Base-by-base conservation (phyloP, 768 basidiomycete species). In the Mycena rosella region DNA sequence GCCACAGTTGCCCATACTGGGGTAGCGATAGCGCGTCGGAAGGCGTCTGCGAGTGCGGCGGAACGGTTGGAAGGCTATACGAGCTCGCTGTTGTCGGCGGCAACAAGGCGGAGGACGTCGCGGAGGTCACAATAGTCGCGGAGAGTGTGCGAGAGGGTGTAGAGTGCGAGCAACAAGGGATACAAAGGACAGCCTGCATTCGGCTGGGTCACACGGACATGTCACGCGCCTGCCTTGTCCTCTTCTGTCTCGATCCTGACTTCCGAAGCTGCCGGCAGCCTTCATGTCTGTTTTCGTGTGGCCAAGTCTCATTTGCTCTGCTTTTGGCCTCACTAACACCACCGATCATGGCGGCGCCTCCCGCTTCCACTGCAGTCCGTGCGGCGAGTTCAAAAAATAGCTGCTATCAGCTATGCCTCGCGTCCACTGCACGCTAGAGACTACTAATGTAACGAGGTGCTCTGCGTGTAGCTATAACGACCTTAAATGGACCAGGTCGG, bases 1-100 rank as follows among this genome's bases (percentile, higher is more conserved):
- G 36, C 53, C 66, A 65, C 70, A 71, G 60, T 49, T 68, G 42
- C 70, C 70, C 70, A 71, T 71, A 1, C 62, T 58, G 55, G 24
- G 18, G 45, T 47, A 27, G 56, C 52, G 26, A 38, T 18, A 14
- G 47, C 22, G 14, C 6, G 24, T 29, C 30, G 4, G 14, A 26
- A 51, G 36, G 54, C 38, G 36, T 29, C 29, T 26, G 40, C 32
- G 30, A 57, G 56, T 29, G 20, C 52, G 32, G 58, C 32, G 44
- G 60, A 42, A 30, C 4, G 24, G 22, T 29, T 2, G 20, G 27
- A 32, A 20, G 18, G 18, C 29, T 18, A 26, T 20, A 51, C 44
- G 45, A 32, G 38, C n/a, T 27, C 24, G 48, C 30, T 18, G 7
- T 53, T 44, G 24, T 40, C 55, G 45, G 42, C 42, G n/a, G n/a